A percentile compares a stretch with the other conserved stretches of the same genome.
Evolutionary conservation across 441 rosid species (phyloP).

Genomic region (California macrophylla): DNA sequence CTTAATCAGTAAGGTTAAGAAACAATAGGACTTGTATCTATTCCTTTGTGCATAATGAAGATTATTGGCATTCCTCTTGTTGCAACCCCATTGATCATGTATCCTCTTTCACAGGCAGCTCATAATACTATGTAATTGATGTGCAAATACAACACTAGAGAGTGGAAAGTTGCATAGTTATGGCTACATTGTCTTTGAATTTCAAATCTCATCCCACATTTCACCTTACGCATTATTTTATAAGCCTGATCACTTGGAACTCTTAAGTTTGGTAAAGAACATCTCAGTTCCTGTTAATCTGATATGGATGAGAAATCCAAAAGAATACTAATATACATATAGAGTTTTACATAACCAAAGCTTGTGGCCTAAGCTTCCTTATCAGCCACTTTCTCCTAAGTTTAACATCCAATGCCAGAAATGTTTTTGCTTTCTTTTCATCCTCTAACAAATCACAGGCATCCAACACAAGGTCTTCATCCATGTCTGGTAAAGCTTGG

Average conservation of each 20-base stretch:
- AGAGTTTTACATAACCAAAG: neutral
- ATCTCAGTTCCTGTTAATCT: neutral
- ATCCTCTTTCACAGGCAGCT: neutral
- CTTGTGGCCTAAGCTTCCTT: constrained; percentile 42
- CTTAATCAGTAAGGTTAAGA: neutral
- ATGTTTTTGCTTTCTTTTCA: constrained; percentile 68
- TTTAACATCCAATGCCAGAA: constrained; percentile 52
- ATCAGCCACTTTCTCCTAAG: constrained; percentile 68
- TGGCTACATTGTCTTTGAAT: neutral
- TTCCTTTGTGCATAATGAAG: neutral
- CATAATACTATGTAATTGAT: neutral
- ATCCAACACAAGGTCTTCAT: constrained; percentile 68
- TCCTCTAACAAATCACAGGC: constrained; percentile 85
- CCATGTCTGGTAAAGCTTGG: constrained; percentile 61
- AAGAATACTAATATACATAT: neutral
- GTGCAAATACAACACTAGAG: neutral
- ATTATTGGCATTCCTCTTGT: neutral
- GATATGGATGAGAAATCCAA: neutral
- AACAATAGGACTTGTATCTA: neutral
- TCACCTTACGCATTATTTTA: neutral
- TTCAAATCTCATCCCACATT: neutral
- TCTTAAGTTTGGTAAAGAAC: neutral
- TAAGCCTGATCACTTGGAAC: neutral
- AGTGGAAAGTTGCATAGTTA: neutral
- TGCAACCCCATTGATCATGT: neutral